A percentile compares a stretch with the other conserved stretches of the same genome.
Evolutionary conservation across 1,139 yeast genomes (phyloP).

Genomic region (Arxiozyma slooffiae): DNA sequence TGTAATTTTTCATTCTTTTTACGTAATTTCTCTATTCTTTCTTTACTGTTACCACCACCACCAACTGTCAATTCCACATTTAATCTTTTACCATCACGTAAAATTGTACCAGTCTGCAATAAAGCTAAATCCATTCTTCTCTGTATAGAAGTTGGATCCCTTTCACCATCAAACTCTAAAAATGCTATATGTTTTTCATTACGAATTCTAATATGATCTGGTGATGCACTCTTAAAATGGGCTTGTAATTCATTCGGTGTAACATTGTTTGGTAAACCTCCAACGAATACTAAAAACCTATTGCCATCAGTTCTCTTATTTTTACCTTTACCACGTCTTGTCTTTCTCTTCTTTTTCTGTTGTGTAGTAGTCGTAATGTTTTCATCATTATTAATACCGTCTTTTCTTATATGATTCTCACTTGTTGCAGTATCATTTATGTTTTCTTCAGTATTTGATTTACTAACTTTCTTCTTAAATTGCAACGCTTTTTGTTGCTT

Average conservation of each 20-base stretch:
- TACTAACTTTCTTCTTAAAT: constrained; percentile 33
- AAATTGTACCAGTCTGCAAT: constrained; percentile 63
- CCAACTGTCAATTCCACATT: constrained; percentile 96
- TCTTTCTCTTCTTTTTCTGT: constrained; percentile 57
- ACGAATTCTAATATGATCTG: constrained; percentile 68
- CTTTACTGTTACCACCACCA: constrained; percentile 87
- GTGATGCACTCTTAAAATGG: constrained; percentile 70
- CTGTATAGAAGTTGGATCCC: constrained; percentile 49
- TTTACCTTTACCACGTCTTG: constrained; percentile 63
- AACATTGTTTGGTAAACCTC: constrained; percentile 73
- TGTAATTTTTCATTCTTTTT: constrained; percentile 67
- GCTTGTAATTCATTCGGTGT: constrained; percentile 50
- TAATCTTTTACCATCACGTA: constrained; percentile 57
- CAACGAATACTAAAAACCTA: constrained; percentile 79
- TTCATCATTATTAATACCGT: constrained; percentile 13
- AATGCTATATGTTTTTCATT: constrained; percentile 87
- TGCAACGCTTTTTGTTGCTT: constrained; percentile 71
- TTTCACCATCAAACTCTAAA: constrained; percentile 64
- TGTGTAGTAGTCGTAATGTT: constrained; percentile 29
- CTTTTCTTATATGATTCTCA: constrained; percentile 12
- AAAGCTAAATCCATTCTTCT: constrained; percentile 75
- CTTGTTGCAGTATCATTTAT: not conserved
- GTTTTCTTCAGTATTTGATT: not conserved
- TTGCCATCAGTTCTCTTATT: constrained; percentile 51
- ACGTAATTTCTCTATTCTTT: constrained; percentile 59